Base-by-base conservation (phyloP, 352 stramenopile genomes). In the Phytopythium cucurbitacearum region DNA sequence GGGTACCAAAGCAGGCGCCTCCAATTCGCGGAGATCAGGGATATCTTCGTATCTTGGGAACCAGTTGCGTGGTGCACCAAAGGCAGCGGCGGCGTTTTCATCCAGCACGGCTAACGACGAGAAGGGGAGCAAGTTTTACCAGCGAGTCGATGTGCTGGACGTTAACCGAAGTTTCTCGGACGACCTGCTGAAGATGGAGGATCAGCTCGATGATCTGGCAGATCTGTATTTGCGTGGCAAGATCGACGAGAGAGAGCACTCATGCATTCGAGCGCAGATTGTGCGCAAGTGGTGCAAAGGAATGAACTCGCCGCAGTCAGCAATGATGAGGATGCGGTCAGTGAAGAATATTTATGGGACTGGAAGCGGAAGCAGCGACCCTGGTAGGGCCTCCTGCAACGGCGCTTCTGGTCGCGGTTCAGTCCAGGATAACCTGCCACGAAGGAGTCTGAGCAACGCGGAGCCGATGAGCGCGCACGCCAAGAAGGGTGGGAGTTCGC, bases 241-340 rank as follows among this genome's bases (percentile, higher is more conserved):
- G 58, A 91, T 91, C 52, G 81, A 91, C 59, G 81, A 91, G 64
- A 91, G 89, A 55, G 81, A 91, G 47, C 79, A 89, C 53, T 80
- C 78, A n/a, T 91, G 78, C 59, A 91, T 91, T 59, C 82, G 84
- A 44, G 74, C 76, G 12, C 78, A 89, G 59, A 91, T 91, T 53
- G 78, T 91, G 15, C 72, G 81, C 39, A 91, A 89, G 48, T 91
- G 77, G 76, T 91, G 81, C 54, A 84, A 87, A 49, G 76, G 75
- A 11, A 79, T 91, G 53, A 88, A 91, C 52, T 89, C 79, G 12
- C 81, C 81, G 3, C 80, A 89, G 53, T 86, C 80, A 10, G 77
- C 76, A n/a, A 86, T 91, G 77, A 59, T 85, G 33, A 73, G 80
- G 38, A 79, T 91, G 12, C 80, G 77, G 40, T 67, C 54, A 1